Conservation (phyloP, 2,329 filamentous ascomycete species). For the Whalleya microplaca region DNA sequence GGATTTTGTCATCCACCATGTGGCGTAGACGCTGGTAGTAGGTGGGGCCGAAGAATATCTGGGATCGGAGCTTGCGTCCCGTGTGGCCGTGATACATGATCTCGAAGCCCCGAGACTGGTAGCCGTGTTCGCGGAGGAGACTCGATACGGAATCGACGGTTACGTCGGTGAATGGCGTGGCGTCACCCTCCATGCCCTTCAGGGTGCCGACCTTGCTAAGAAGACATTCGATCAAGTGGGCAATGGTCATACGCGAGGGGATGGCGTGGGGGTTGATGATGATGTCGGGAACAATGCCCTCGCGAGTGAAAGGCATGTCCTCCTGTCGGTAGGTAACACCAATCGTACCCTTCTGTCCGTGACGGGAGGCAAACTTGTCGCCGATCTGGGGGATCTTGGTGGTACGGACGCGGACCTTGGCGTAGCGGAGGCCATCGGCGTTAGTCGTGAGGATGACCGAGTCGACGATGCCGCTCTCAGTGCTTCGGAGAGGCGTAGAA, state of each 20-base stretch:
- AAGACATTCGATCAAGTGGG: slow-evolving; percentile 98
- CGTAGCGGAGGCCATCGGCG: slow-evolving; percentile 89
- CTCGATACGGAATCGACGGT: slow-evolving; percentile 93
- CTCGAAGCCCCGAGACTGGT: slow-evolving; percentile 96
- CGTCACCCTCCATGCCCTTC: slow-evolving; percentile 93
- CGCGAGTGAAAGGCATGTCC: slow-evolving; percentile 96
- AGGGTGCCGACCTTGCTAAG: slow-evolving; percentile 94
- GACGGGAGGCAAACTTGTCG: slow-evolving; percentile 98
- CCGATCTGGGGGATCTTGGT: slow-evolving; percentile 99
- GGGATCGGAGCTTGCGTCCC: slow-evolving; percentile 87
- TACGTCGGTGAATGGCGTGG: slow-evolving; percentile 96
- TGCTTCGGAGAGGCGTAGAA: slow-evolving; percentile 90
- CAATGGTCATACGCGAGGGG: slow-evolving; percentile 99
- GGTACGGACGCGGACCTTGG: slow-evolving; percentile 95
- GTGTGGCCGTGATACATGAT: slow-evolving; percentile 99
- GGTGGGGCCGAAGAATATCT: slow-evolving; percentile 95
- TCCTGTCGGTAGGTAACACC: slow-evolving; percentile 97
- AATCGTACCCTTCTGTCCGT: slow-evolving; percentile 99
- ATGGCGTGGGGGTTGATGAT: slow-evolving; percentile 99
- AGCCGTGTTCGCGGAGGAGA: slow-evolving; percentile 84
- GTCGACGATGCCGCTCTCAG: slow-evolving; percentile 96
- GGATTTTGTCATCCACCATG: slow-evolving; percentile 99
- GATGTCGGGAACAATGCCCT: slow-evolving; percentile 90
- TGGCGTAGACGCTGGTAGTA: slow-evolving; percentile 98
- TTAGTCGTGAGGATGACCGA: slow-evolving; percentile 93